Conservation (phyloP, 352 stramenopile genomes). For the Phytopythium cucurbitacearum region DNA sequence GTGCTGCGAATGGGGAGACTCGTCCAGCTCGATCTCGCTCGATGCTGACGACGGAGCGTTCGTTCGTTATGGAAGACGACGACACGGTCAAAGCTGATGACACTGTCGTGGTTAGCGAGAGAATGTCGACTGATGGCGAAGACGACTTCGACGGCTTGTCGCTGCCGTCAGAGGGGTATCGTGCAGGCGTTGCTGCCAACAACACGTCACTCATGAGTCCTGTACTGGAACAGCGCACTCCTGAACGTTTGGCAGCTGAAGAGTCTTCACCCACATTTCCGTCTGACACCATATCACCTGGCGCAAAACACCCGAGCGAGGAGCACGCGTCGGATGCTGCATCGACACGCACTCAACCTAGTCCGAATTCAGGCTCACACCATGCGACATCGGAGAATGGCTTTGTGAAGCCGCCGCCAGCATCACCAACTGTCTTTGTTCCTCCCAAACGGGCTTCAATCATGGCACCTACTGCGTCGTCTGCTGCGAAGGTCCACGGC, state of each 20-base stretch:
- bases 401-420: no score
- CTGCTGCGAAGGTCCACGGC: constrained; percentile 2
- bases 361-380: no score
- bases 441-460: constrained; percentile 3
- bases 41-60: constrained; percentile 66
- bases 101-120: constrained; percentile 55
- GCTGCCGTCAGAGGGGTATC: background rate
- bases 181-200: constrained; percentile 2
- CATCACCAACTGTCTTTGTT: background rate
- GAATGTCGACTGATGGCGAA: constrained; percentile 51
- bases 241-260: background rate
- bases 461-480: constrained; percentile 8
- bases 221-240: background rate
- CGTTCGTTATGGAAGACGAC: constrained; percentile 62
- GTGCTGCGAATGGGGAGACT: no score
- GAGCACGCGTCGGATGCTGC: no score
- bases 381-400: no score
- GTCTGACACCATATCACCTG: no score
- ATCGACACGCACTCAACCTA: background rate
- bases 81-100: constrained; percentile 56
- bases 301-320: no score
- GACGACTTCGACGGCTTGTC: constrained; percentile 31
- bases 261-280: no score
- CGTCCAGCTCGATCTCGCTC: constrained; percentile 12
- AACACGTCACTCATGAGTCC: constrained; percentile 4